Evolutionary conservation across 2,329 filamentous ascomycete species (phyloP).

Genomic region (Xylaria sp.): DNA sequence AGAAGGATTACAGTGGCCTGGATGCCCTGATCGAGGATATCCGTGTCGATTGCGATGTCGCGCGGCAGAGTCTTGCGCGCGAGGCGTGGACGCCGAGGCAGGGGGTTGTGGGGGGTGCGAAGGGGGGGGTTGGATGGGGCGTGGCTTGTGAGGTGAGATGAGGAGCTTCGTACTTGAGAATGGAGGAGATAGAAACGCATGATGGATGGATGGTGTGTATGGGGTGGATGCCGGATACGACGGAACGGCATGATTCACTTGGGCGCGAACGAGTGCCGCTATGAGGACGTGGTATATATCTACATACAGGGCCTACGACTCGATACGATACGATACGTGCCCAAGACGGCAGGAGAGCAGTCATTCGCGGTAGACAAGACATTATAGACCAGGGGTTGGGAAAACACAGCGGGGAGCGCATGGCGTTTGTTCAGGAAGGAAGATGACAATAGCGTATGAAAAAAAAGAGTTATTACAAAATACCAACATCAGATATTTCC

Average conservation of each 20-base stretch:
- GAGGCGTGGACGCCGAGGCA: conserved; percentile 50
- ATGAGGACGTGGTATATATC: not conserved
- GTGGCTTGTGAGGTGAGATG: conserved; percentile 29
- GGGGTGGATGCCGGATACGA: not conserved
- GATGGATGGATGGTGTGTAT: not conserved
- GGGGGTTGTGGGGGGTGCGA: conserved; percentile 33
- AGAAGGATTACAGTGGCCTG: conserved; percentile 79
- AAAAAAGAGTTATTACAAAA: conserved; percentile 6
- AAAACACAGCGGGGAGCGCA: not conserved
- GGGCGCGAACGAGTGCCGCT: not conserved
- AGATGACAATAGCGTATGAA: conserved; percentile 7
- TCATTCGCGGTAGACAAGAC: conserved; percentile 1
- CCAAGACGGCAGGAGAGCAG: not conserved
- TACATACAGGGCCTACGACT: too few species aligned
- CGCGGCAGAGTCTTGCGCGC: conserved; percentile 64
- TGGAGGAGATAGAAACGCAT: too few species aligned
- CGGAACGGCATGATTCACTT: not conserved
- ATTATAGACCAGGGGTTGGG: conserved; percentile 9
- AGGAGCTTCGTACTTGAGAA: not conserved
- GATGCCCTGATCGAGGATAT: conserved; percentile 88
- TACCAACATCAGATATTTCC: conserved; percentile 2
- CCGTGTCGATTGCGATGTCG: conserved; percentile 78
- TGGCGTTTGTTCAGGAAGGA: conserved; percentile 18
- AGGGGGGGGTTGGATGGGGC: conserved; percentile 26
- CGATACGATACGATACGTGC: not conserved